Percentiles rank a stretch among this genome's conserved stretches.
These are phyloP conservation scores for Westerdykella aurantiaca DNA, from an alignment of 2,329 filamentous ascomycete species.

Conservation along the genomic window DNA sequence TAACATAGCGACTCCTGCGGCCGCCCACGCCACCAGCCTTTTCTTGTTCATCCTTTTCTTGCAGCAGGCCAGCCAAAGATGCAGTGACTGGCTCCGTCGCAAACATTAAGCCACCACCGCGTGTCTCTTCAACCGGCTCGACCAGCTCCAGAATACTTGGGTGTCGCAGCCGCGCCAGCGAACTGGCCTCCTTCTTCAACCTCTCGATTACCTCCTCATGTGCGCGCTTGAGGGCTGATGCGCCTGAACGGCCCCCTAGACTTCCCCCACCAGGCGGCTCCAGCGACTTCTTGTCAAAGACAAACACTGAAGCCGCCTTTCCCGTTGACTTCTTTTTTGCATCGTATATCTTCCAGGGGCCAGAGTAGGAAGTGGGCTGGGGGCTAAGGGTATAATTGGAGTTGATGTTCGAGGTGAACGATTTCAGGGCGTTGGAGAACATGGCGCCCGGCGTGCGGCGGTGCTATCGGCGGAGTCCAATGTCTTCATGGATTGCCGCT, in stretches of 20 bases:
- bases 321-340: constrained; percentile 94
- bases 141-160: constrained; percentile 88
- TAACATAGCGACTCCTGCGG: constrained; percentile 70
- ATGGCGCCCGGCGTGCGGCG: constrained; percentile 50
- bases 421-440: constrained; percentile 92
- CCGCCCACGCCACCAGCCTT: constrained; percentile 61
- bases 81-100: constrained; percentile 87
- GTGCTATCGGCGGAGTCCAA: constrained; percentile 11
- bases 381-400: constrained; percentile 82
- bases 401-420: constrained; percentile 87
- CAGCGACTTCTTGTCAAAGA: constrained; percentile 85
- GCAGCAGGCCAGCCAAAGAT: constrained; percentile 73
- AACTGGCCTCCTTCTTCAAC: constrained; percentile 85
- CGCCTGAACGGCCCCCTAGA: constrained; percentile 53
- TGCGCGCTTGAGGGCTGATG: constrained; percentile 67
- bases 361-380: constrained; percentile 70
- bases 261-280: constrained; percentile 59
- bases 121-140: constrained; percentile 91
- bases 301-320: constrained; percentile 83
- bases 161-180: constrained; percentile 79
- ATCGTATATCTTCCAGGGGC: constrained; percentile 96
- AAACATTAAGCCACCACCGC: constrained; percentile 88
- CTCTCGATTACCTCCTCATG: constrained; percentile 88
- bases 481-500: constrained; percentile 24
- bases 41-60: constrained; percentile 87